Evolutionary conservation across 2,329 filamentous ascomycete species (phyloP).

Genomic region (Myriosclerotinia scirpicola): DNA sequence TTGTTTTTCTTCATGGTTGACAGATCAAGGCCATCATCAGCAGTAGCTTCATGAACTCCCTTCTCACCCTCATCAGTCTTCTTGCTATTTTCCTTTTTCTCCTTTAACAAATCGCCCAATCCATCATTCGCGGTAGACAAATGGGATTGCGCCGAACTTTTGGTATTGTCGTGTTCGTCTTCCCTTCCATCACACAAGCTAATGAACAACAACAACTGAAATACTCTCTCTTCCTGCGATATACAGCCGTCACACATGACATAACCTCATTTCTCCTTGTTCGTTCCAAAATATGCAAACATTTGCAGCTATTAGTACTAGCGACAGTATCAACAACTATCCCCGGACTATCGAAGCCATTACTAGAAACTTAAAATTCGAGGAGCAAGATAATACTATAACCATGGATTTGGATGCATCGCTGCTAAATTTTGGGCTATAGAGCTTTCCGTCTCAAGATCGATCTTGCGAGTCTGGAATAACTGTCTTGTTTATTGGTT

Average conservation of each 20-base stretch:
- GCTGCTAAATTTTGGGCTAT: neutral
- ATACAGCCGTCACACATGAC: neutral
- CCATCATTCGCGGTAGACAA: no score
- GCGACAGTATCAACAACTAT: neutral
- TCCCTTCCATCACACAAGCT: neutral
- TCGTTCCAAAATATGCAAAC: neutral
- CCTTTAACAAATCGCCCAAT: no score
- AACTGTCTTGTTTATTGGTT: neutral
- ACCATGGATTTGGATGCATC: neutral
- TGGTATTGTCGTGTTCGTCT: no score
- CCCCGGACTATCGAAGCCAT: no score
- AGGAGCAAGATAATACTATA: neutral
- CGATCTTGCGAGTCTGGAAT: constrained; percentile 26
- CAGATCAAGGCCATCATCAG: no score
- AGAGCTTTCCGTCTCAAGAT: neutral
- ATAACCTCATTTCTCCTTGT: neutral
- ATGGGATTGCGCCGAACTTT: no score
- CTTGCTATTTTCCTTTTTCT: no score
- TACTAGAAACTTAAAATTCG: neutral
- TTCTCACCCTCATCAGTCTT: no score
- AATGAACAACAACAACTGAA: neutral
- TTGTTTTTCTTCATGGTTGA: no score
- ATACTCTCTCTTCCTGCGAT: neutral
- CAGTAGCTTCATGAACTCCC: no score
- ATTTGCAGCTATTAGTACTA: neutral